phyloP scores from a whole-genome alignment of 83 land plant genomes.

The Picea abies region DNA sequence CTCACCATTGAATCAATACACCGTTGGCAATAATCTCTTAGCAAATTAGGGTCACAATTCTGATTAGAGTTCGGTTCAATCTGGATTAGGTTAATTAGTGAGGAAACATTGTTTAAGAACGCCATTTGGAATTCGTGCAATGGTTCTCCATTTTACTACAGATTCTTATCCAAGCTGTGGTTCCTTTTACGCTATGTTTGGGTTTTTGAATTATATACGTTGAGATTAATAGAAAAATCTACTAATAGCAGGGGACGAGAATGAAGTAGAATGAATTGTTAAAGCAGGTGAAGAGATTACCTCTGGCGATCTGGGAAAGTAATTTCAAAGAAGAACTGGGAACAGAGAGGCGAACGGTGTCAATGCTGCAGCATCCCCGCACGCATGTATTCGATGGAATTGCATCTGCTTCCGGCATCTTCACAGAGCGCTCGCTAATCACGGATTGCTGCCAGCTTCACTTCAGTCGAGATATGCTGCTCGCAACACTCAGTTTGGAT shows the following conservation, averaged over 20 bases:
- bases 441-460: too few species aligned
- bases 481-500: too few species aligned
- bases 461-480: too few species aligned
- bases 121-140: background rate
- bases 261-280: background rate
- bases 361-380: slow-evolving; percentile 68
- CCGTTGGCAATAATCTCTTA: too few species aligned
- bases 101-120: background rate
- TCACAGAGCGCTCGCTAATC: background rate
- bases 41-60: too few species aligned
- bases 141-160: background rate
- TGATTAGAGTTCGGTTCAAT: background rate
- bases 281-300: slow-evolving; percentile 19
- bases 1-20: too few species aligned
- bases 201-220: background rate
- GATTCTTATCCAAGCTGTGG: background rate
- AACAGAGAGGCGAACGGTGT: slow-evolving; percentile 53
- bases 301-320: slow-evolving; percentile 62
- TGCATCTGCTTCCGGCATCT: slow-evolving; percentile 20
- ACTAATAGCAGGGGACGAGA: background rate
- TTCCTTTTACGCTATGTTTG: background rate
- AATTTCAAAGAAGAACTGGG: slow-evolving; percentile 53
- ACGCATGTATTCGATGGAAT: slow-evolving; percentile 47
- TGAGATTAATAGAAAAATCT: background rate
- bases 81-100: background rate